phyloP scores from a whole-genome alignment of 371 early-diverging fungal species.

The Parasitella parasitica region DNA sequence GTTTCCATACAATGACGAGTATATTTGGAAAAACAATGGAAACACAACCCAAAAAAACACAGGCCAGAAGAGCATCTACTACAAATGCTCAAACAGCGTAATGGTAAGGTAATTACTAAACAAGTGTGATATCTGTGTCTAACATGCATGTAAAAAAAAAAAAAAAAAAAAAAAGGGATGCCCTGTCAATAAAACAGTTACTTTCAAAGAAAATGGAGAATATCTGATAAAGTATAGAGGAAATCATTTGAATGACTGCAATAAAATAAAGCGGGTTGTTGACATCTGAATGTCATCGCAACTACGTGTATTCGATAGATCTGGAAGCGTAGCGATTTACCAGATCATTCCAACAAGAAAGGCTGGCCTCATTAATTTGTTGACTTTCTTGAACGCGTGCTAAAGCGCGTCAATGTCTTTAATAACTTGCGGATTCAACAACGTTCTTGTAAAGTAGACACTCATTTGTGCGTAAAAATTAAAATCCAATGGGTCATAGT shows the following conservation, averaged over 20 bases:
- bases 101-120: conserved; percentile 12
- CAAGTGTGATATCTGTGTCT: too few relatives aligned
- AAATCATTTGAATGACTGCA: conserved; percentile 31
- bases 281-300: neutral
- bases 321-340: too few relatives aligned
- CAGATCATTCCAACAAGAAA: too few relatives aligned
- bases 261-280: conserved; percentile 3
- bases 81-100: conserved; percentile 41
- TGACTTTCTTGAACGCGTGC: too few relatives aligned
- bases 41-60: conserved; percentile 52
- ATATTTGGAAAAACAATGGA: conserved; percentile 58
- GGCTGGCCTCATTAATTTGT: too few relatives aligned
- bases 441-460: too few relatives aligned
- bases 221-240: conserved; percentile 54
- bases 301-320: neutral
- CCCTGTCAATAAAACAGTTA: conserved; percentile 56
- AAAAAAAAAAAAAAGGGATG: conserved; percentile 29
- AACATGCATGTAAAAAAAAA: too few relatives aligned
- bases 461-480: too few relatives aligned
- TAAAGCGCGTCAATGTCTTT: too few relatives aligned
- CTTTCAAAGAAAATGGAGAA: conserved; percentile 51
- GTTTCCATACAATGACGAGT: conserved; percentile 40
- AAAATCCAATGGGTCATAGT: too few relatives aligned
- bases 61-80: conserved; percentile 54
- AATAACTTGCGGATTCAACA: too few relatives aligned